A percentile compares a stretch with the other conserved stretches of the same genome.
phyloP scores from a whole-genome alignment of 495 filamentous ascomycete genomes.

The Lentithecium fluviatile region DNA sequence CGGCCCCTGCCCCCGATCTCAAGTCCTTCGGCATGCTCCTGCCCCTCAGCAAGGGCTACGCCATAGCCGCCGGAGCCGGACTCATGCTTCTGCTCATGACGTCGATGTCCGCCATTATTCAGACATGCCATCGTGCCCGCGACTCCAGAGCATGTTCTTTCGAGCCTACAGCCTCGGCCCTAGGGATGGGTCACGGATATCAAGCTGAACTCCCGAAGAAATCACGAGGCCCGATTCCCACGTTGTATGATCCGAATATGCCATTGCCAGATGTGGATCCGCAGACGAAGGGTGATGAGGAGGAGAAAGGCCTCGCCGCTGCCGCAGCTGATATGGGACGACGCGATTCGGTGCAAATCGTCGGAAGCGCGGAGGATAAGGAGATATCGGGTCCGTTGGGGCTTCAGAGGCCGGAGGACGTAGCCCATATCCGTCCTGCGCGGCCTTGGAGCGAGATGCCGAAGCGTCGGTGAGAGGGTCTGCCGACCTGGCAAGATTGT shows the following conservation, averaged over 20 bases:
- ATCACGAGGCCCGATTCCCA: slow-evolving; percentile 10
- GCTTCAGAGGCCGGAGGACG: slow-evolving; percentile 18
- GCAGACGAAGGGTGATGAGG: background rate
- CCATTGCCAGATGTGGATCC: slow-evolving; percentile 4
- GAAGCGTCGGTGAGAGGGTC: background rate
- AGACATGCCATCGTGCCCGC: slow-evolving; percentile 2
- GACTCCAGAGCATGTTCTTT: slow-evolving; percentile 11
- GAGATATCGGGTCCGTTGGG: slow-evolving; percentile 24
- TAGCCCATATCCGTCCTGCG: slow-evolving; percentile 13
- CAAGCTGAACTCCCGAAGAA: slow-evolving; percentile 8
- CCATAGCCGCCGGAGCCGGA: slow-evolving; percentile 9
- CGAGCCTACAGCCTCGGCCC: slow-evolving; percentile 25
- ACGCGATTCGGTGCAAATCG: background rate
- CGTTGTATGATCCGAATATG: slow-evolving; percentile 20
- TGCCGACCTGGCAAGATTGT: no score
- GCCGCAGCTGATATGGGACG: slow-evolving; percentile 9
- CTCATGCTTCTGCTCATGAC: slow-evolving; percentile 9
- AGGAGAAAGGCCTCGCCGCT: slow-evolving; percentile 12
- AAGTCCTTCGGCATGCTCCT: slow-evolving; percentile 11
- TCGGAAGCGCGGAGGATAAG: background rate
- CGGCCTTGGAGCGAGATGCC: slow-evolving; percentile 30
- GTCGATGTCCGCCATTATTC: slow-evolving; percentile 1
- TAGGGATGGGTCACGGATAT: slow-evolving; percentile 27
- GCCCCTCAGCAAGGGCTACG: slow-evolving; percentile 18
- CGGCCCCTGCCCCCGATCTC: slow-evolving; percentile 8